Base-by-base conservation (phyloP, 2,329 filamentous ascomycete genomes). In the Alternaria ethzedia region DNA sequence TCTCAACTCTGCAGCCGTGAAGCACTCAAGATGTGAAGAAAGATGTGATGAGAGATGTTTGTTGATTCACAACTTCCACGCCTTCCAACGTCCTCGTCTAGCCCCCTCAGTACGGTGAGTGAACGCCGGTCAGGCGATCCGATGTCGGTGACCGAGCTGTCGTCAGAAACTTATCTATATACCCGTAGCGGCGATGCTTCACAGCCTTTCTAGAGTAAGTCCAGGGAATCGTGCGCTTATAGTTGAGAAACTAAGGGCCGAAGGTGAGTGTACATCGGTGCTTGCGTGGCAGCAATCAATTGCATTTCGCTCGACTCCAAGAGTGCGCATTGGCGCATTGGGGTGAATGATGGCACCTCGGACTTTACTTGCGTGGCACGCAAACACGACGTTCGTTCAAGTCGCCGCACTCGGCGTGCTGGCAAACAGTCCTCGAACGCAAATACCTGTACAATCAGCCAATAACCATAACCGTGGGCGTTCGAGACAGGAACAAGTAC, bases 351-450 rank as follows among this genome's bases (percentile, higher is more conserved):
- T 58, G 32, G 12, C 26, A 36, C 7, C 36, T 17, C n/a, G 3
- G 4, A 15, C 28, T 43, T 15, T 54, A 30, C 43, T 15, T 15
- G 46, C 11, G 5, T 54, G 7, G 13, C 25, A 15, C 10, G 46
- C 54, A 45, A 54, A 71, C 25, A 25, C 28, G 41, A 10, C 23
- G 47, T 57, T 65, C 71, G 23, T 64, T 64, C 54, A 57, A 25
- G 55, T 20, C 41, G n/a, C 67, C 64, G 28, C 59, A 59, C 15
- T 65, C 52, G 12, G 56, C 54, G 25, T 49, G 47, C 13, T 43
- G 54, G 28, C 71, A 73, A 47, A 64, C 63, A 6, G 15, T 11
- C 49, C 36, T 23, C 30, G 20, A 17, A 23, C 30, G 30, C 8
- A 25, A 15, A 4, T 36, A 15, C 4, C 20, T 23, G 15, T 5